These are phyloP conservation scores for Mortierella sp. DNA, from an alignment of 371 early-diverging fungal genomes.

Conservation along the genomic window DNA sequence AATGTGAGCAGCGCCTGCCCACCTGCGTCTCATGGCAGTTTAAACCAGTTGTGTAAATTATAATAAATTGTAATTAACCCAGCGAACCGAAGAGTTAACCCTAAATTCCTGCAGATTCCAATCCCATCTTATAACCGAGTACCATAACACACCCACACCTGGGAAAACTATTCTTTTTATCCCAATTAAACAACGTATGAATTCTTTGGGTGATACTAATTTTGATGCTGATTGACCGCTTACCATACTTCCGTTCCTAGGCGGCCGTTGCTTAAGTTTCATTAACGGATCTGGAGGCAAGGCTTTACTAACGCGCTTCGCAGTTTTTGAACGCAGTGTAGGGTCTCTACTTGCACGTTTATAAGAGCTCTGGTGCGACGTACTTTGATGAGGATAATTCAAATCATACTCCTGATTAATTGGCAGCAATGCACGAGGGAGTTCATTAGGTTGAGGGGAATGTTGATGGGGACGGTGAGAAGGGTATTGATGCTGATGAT, in stretches of 20 bases:
- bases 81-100: neutral
- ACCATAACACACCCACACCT: too few relatives aligned
- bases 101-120: neutral
- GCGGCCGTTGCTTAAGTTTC: constrained; percentile 12
- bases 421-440: neutral
- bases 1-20: neutral
- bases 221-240: constrained; percentile 2
- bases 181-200: neutral
- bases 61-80: neutral
- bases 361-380: neutral
- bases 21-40: neutral
- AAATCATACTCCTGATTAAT: constrained; percentile 20
- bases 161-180: neutral
- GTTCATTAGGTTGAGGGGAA: neutral
- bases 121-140: too few relatives aligned
- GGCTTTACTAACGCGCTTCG: constrained; percentile 38
- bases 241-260: constrained; percentile 19
- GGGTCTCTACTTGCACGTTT: constrained; percentile 16
- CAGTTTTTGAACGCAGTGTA: constrained; percentile 16
- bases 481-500: constrained; percentile 11
- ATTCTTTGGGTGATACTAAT: neutral
- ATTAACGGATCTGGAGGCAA: constrained; percentile 18
- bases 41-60: constrained; percentile 1
- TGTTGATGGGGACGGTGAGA: neutral
- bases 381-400: constrained; percentile 10